Conservation (phyloP, 306 rosid genomes). For the Rubus idaeus region DNA sequence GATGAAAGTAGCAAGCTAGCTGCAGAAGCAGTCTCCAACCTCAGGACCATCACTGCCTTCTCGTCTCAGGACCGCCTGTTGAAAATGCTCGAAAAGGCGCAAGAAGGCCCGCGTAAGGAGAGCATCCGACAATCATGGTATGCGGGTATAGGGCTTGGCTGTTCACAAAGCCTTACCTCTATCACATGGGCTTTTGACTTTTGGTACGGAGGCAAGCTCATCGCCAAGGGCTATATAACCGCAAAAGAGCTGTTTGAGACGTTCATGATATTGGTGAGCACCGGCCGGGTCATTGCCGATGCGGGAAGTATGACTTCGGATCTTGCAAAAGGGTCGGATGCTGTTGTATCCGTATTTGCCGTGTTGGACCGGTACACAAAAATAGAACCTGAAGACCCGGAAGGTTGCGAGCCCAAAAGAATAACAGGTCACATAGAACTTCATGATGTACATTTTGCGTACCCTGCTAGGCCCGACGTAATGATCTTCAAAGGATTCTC, state of each 20-base stretch:
- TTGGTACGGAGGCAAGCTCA: conserved; percentile 80
- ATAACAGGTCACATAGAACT: conserved; percentile 56
- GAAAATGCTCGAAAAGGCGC: conserved; percentile 76
- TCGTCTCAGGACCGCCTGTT: conserved; percentile 79
- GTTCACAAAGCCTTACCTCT: conserved; percentile 52
- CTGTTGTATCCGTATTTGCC: conserved; percentile 70
- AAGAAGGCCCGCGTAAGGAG: conserved; percentile 62
- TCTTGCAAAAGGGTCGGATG: conserved; percentile 67
- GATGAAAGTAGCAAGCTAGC: conserved; percentile 77
- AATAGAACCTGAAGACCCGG: conserved; percentile 64
- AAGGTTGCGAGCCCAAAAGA: conserved; percentile 45
- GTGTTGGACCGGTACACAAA: conserved; percentile 62
- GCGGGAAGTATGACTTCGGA: conserved; percentile 92
- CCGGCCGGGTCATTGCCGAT: conserved; percentile 84
- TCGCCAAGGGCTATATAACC: conserved; percentile 42
- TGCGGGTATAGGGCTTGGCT: conserved; percentile 81
- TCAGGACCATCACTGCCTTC: conserved; percentile 78
- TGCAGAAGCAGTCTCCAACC: conserved; percentile 87
- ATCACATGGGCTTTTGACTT: conserved; percentile 74
- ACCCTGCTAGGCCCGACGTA: conserved; percentile 71
- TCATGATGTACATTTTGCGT: conserved; percentile 53
- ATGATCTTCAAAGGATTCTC: conserved; percentile 74
- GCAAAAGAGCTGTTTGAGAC: conserved; percentile 64
- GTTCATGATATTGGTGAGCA: conserved; percentile 69
- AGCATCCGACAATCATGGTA: conserved; percentile 77